A percentile compares a stretch with the other conserved stretches of the same genome.
phyloP scores from a whole-genome alignment of 345 rosid species.

The Euphorbia lathyris region DNA sequence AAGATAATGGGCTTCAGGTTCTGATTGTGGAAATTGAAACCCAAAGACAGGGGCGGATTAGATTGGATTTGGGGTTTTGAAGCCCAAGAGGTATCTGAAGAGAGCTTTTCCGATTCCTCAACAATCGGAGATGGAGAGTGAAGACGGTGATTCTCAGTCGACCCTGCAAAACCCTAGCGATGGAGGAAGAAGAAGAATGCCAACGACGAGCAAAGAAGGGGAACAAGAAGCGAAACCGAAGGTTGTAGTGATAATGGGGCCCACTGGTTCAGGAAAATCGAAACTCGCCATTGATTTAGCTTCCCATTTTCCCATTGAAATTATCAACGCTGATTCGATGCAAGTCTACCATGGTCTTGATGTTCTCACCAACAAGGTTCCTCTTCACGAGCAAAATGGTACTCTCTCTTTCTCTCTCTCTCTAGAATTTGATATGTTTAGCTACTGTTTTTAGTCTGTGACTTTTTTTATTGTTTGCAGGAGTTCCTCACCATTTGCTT shows the following conservation, averaged over 20 bases:
- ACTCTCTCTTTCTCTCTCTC: neutral
- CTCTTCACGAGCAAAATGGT: constrained; percentile 69
- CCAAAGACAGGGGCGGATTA: too few species aligned
- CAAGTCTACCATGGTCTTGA: constrained; percentile 86
- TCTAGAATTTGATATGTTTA: neutral
- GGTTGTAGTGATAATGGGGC: constrained; percentile 82
- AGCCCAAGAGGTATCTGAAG: neutral
- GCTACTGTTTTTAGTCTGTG: neutral
- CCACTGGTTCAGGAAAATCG: constrained; percentile 91
- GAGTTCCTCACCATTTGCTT: constrained; percentile 82
- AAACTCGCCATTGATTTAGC: constrained; percentile 83
- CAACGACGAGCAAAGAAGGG: neutral
- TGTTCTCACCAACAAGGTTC: constrained; percentile 81
- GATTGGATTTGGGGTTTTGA: neutral
- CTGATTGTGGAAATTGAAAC: neutral
- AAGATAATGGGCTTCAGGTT: neutral
- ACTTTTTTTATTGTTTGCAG: constrained; percentile 23
- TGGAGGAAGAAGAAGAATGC: constrained; percentile 21
- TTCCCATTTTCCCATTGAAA: constrained; percentile 61
- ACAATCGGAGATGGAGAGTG: constrained; percentile 25
- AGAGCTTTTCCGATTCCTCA: neutral
- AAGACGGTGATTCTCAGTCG: constrained; percentile 6
- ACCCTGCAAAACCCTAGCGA: constrained; percentile 38
- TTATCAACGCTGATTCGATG: constrained; percentile 97
- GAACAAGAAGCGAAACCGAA: constrained; percentile 42